Conservation (phyloP, 2,329 filamentous ascomycete species). For the Paracorniculantispora psalliotae region DNA sequence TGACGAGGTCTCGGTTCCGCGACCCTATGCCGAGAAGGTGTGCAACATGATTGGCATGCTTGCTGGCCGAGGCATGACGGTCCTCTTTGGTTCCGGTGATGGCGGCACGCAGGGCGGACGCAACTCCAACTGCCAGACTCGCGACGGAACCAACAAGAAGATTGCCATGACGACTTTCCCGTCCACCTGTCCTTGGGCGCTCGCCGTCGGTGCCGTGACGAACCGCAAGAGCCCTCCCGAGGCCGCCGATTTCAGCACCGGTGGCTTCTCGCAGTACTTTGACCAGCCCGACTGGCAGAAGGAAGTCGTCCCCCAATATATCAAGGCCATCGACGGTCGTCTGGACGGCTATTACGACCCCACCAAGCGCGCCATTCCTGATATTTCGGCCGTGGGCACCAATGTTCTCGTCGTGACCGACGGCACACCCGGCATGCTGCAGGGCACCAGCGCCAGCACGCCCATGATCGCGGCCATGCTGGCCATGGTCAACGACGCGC, state of each 20-base stretch:
- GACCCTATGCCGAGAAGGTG: conserved; percentile 45
- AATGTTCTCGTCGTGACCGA: conserved; percentile 42
- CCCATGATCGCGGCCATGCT: conserved; percentile 52
- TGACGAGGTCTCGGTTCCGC: conserved; percentile 51
- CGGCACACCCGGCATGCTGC: conserved; percentile 24
- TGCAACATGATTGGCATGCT: conserved; percentile 51
- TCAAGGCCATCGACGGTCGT: conserved; percentile 34
- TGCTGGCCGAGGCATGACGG: conserved; percentile 45
- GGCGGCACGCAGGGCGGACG: conserved; percentile 40
- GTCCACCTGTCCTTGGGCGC: conserved; percentile 63
- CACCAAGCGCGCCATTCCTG: conserved; percentile 44
- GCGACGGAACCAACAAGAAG: conserved; percentile 52
- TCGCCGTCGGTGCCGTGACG: conserved; percentile 56
- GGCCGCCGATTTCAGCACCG: conserved; percentile 42
- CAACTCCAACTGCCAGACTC: conserved; percentile 49
- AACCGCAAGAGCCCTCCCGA: conserved; percentile 32
- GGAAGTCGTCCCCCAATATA: conserved; percentile 34
- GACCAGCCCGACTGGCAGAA: conserved; percentile 41
- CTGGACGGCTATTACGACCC: conserved; percentile 42
- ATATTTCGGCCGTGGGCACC: conserved; percentile 51
- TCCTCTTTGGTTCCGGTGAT: conserved; percentile 49
- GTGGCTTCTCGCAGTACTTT: conserved; percentile 52
- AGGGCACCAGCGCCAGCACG: conserved; percentile 48
- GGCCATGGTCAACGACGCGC: conserved; percentile 49
- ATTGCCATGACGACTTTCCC: conserved; percentile 60